Evolutionary conservation across 2,329 filamentous ascomycete genomes (phyloP), one percentile per base, ranked within the genome.

Genomic region (Zymoseptoria crescenta): DNA sequence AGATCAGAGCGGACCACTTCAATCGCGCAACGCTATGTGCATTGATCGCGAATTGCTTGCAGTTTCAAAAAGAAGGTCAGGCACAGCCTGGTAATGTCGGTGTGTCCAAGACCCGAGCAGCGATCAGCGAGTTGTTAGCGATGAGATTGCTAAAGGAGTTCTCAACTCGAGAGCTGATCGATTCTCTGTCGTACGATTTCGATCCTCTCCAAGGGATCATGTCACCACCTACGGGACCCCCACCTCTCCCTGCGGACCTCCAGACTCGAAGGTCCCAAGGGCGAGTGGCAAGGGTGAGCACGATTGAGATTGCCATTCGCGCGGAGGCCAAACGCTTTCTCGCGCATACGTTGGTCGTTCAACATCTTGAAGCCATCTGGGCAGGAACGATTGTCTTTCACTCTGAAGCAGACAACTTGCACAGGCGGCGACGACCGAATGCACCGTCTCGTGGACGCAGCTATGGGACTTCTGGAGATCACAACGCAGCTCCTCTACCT

Each of bases 341-440:
- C 4, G 88, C 93, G 8, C 92, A 96, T 70, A 92, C 93, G 0
- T 79, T 96, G 3, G 91, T 96, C 0, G 88, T 96, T 8, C 91
- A 95, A 73, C 92, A 96, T 71, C 80, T 97, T n/a, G 91, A 96
- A 74, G 92, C 91, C 51, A 96, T 97, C 62, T 97, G 93, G 93
- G 93, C 91, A 20, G 93, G 93, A 28, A 93, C 89, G 19, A 94
- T 97, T 64, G 91, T 94, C 65, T 96, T 97, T 70, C 91, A 96
- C 74, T 94, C 91, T 1, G 85, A 87, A 10, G 90, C 91, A 4
- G 92, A 96, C 72, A 88, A 83, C 64, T 77, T 96, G 24, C 93
- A 96, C 72, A 86, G 91, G 50, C 75, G 76, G 53, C 80, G 79
- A 29, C 72, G 68, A 58, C 58, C 59, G 13, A 27, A 54, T 28